Evolutionary conservation across 1,139 yeast genomes (phyloP).

Genomic region (Taphrina flavorubra): DNA sequence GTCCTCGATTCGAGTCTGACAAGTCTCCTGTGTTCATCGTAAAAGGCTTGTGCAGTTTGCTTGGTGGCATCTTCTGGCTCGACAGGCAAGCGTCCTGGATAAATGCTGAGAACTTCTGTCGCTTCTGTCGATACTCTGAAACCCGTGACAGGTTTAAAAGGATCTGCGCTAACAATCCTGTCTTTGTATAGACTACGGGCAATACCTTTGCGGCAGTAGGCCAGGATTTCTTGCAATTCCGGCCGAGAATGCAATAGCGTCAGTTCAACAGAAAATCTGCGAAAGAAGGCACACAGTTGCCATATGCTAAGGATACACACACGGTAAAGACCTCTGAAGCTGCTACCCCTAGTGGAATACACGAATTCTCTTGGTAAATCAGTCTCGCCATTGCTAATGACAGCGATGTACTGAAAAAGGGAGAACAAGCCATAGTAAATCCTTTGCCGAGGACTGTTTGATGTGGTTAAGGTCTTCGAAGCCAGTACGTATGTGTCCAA

Average conservation of each 20-base stretch:
- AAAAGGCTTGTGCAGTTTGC: not conserved
- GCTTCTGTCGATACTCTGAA: not conserved
- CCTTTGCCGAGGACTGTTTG: slow-evolving; percentile 3
- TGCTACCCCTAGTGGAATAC: slow-evolving; percentile 17
- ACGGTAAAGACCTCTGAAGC: not conserved
- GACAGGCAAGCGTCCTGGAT: not conserved
- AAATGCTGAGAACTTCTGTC: not conserved
- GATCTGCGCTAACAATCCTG: slow-evolving; percentile 1
- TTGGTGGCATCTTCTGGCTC: slow-evolving; percentile 9
- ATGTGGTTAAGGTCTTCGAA: not conserved
- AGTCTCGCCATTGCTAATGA: slow-evolving; percentile 21
- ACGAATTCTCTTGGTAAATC: slow-evolving; percentile 21
- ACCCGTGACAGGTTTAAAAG: slow-evolving; percentile 13
- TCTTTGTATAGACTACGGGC: slow-evolving; percentile 1
- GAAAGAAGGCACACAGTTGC: slow-evolving; percentile 14
- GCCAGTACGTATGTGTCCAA: not conserved
- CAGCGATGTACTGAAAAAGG: slow-evolving; percentile 26
- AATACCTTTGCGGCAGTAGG: slow-evolving; percentile 20
- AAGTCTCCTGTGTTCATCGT: slow-evolving; percentile 4
- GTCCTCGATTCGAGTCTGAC: not conserved
- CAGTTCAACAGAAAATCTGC: slow-evolving; percentile 9
- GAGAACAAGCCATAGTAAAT: slow-evolving; percentile 17
- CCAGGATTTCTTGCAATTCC: slow-evolving; percentile 14
- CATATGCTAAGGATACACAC: slow-evolving; percentile 4
- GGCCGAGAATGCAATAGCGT: slow-evolving; percentile 25